Conservation (phyloP, 441 rosid species). For the Sinapis alba region DNA sequence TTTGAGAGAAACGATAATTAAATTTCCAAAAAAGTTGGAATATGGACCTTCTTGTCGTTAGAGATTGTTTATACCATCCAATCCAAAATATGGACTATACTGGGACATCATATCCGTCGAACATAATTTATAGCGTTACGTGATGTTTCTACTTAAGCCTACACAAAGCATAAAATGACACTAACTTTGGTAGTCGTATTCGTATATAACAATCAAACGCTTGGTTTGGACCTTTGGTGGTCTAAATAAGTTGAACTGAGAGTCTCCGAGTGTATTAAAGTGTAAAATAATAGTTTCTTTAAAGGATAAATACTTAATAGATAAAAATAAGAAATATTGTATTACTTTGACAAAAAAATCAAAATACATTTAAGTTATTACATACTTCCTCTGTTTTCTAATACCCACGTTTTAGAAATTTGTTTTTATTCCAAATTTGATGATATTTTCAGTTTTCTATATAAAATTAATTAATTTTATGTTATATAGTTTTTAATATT, state of each 20-base stretch:
- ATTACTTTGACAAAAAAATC: background rate
- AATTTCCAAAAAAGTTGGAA: background rate
- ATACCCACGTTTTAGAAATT: too few relatives aligned
- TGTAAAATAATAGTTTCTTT: background rate
- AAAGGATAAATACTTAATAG: background rate
- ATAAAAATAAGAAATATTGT: background rate
- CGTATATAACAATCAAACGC: slow-evolving; percentile 13
- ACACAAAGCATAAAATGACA: slow-evolving; percentile 30
- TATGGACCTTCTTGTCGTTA: background rate
- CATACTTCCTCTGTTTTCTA: background rate
- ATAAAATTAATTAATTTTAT: too few relatives aligned
- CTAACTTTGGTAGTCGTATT: slow-evolving; percentile 9
- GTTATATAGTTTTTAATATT: too few relatives aligned
- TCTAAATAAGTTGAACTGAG: background rate
- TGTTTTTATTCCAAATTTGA: too few relatives aligned
- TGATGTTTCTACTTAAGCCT: slow-evolving; percentile 32
- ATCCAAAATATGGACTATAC: slow-evolving; percentile 1
- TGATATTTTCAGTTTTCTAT: too few relatives aligned
- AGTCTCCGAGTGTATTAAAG: background rate
- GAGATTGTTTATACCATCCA: background rate
- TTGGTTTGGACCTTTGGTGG: slow-evolving; percentile 2
- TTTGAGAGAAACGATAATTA: slow-evolving; percentile 9
- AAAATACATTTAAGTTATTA: background rate
- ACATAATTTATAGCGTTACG: slow-evolving; percentile 14
- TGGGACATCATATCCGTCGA: slow-evolving; percentile 6